Evolutionary conservation across 1,284 basidiomycete genomes (phyloP).

Genomic region (Rhodotorula sp.): DNA sequence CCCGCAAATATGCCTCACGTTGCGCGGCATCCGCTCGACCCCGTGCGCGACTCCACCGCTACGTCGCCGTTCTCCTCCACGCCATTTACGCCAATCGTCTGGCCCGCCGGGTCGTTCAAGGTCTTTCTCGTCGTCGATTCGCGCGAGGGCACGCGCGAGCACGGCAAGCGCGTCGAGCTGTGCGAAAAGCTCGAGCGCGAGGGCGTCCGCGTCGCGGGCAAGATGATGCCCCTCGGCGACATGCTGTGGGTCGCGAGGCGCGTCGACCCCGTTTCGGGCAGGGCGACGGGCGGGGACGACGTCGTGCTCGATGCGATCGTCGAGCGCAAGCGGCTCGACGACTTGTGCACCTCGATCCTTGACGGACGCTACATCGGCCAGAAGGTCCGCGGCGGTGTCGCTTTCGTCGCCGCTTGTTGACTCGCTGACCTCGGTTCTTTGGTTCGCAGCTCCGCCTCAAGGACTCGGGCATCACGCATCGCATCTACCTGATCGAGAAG

Average conservation of each 20-base stretch:
- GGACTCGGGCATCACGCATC: slow-evolving; percentile 55
- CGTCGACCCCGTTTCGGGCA: slow-evolving; percentile 39
- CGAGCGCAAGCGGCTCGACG: slow-evolving; percentile 61
- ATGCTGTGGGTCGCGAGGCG: slow-evolving; percentile 59
- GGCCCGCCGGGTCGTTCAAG: slow-evolving; percentile 56
- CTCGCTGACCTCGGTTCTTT: background rate
- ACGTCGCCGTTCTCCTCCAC: slow-evolving; percentile 45
- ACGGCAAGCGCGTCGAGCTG: slow-evolving; percentile 51
- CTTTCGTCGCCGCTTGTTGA: background rate
- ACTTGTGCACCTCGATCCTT: slow-evolving; percentile 56
- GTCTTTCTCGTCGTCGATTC: slow-evolving; percentile 59
- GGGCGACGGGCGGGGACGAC: slow-evolving; percentile 47
- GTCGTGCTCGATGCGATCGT: slow-evolving; percentile 60
- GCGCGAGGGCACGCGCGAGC: slow-evolving; percentile 52
- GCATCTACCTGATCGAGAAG: slow-evolving; percentile 61
- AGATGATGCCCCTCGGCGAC: slow-evolving; percentile 59
- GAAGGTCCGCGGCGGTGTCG: slow-evolving; percentile 53
- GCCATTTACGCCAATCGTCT: slow-evolving; percentile 51
- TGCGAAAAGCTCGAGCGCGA: slow-evolving; percentile 51
- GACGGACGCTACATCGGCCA: slow-evolving; percentile 61
- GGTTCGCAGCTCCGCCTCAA: slow-evolving; percentile 54
- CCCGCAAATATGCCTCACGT: background rate
- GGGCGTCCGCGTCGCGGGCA: slow-evolving; percentile 55
- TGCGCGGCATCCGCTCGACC: slow-evolving; percentile 41
- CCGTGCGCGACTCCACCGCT: slow-evolving; percentile 21